These are phyloP conservation scores for Helicosporidium sp. DNA, from an alignment of 139 green algal species.

Conservation along the genomic window DNA sequence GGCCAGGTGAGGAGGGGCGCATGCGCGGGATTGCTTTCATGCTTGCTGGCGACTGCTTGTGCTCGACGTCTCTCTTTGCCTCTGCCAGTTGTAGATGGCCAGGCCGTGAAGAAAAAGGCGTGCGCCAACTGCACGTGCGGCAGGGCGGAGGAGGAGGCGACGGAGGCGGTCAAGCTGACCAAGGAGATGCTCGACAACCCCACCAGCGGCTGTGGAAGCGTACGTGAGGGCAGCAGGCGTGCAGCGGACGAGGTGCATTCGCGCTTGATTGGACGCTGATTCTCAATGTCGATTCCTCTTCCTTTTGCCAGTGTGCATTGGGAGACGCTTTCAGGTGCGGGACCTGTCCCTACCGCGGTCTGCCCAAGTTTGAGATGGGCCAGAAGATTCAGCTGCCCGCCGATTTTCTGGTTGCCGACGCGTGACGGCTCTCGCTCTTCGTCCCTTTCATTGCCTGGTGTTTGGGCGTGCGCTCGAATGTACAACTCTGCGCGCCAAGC, in stretches of 20 bases:
- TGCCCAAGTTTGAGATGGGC: slow-evolving; percentile 76
- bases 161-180: slow-evolving; percentile 42
- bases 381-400: slow-evolving; percentile 60
- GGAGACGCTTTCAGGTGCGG: slow-evolving; percentile 89
- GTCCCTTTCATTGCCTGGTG: too few species aligned
- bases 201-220: slow-evolving; percentile 64
- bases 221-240: too few species aligned
- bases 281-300: background rate
- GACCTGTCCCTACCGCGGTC: slow-evolving; percentile 77
- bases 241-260: too few species aligned
- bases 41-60: background rate
- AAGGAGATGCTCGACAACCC: slow-evolving; percentile 82
- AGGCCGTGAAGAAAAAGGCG: slow-evolving; percentile 47
- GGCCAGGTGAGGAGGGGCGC: slow-evolving; percentile 3
- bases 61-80: too few species aligned
- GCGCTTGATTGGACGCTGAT: too few species aligned
- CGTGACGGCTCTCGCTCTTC: too few species aligned
- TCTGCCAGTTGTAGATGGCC: background rate
- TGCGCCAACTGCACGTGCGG: slow-evolving; percentile 94
- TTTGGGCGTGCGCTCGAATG: too few species aligned
- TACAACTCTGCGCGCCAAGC: too few species aligned
- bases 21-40: background rate
- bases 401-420: slow-evolving; percentile 52
- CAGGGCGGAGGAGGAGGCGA: slow-evolving; percentile 59
- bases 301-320: slow-evolving; percentile 53